A percentile compares a stretch with the other conserved stretches of the same genome.
Evolutionary conservation across 2,329 filamentous ascomycete species (phyloP).

Genomic region (Thielaviopsis punctulata): DNA sequence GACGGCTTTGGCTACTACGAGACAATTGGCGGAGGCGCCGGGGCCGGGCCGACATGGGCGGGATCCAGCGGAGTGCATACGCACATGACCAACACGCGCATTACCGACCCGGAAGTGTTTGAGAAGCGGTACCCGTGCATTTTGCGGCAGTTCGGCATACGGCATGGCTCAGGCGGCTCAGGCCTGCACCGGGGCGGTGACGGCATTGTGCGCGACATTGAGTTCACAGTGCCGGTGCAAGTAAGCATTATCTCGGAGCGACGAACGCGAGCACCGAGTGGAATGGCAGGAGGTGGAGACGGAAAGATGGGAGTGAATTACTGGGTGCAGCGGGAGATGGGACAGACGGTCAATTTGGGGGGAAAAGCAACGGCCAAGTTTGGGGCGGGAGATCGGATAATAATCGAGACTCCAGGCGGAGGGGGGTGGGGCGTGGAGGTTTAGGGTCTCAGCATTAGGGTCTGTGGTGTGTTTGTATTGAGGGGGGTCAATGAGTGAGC

Average conservation of each 20-base stretch:
- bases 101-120: slow-evolving; percentile 36
- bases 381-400: slow-evolving; percentile 60
- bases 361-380: slow-evolving; percentile 68
- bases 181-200: slow-evolving; percentile 56
- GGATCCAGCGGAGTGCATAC: slow-evolving; percentile 28
- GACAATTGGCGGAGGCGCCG: slow-evolving; percentile 46
- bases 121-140: slow-evolving; percentile 49
- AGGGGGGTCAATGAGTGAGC: slow-evolving; percentile 19
- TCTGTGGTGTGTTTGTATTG: too few relatives aligned
- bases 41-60: slow-evolving; percentile 42
- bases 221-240: slow-evolving; percentile 61
- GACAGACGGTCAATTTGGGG: slow-evolving; percentile 53
- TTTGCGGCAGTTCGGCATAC: slow-evolving; percentile 50
- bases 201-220: slow-evolving; percentile 60
- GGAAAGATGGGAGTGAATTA: slow-evolving; percentile 67
- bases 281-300: slow-evolving; percentile 66
- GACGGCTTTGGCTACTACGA: slow-evolving; percentile 37
- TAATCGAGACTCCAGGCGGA: slow-evolving; percentile 61
- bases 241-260: slow-evolving; percentile 63
- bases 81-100: slow-evolving; percentile 63
- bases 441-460: slow-evolving; percentile 20
- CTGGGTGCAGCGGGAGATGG: slow-evolving; percentile 62
- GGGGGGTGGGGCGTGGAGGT: slow-evolving; percentile 54
- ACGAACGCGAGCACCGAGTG: slow-evolving; percentile 52
- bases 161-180: slow-evolving; percentile 42